phyloP scores from a whole-genome alignment of 192 early-diverging fungal genomes.

The Allomyces macrogynus region DNA sequence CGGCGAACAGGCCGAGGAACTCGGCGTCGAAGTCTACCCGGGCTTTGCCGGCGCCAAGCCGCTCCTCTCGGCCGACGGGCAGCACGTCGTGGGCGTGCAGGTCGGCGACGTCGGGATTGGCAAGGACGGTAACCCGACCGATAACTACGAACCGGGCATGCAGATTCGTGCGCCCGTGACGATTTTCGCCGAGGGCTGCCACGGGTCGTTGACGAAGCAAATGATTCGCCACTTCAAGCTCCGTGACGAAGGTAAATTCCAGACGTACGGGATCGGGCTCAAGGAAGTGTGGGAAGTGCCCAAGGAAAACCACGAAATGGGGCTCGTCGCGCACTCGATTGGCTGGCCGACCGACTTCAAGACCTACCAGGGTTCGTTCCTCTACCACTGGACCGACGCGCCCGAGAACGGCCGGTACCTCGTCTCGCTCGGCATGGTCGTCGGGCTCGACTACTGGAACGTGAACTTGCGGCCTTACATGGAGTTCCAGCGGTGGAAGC shows the following conservation, averaged over 20 bases:
- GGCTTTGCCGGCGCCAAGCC: constrained; percentile 78
- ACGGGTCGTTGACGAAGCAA: constrained; percentile 83
- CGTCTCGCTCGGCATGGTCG: constrained; percentile 68
- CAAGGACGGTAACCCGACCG: constrained; percentile 70
- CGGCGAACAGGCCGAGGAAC: constrained; percentile 87
- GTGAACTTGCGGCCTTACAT: constrained; percentile 87
- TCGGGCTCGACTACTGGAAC: constrained; percentile 88
- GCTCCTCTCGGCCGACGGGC: constrained; percentile 25
- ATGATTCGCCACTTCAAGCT: constrained; percentile 72
- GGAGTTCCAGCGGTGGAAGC: constrained; percentile 93
- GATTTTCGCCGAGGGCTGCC: constrained; percentile 94
- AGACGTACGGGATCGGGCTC: constrained; percentile 88
- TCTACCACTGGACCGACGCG: constrained; percentile 46
- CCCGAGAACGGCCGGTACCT: constrained; percentile 55
- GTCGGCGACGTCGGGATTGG: constrained; percentile 89
- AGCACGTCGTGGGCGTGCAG: constrained; percentile 69
- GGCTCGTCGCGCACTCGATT: constrained; percentile 63
- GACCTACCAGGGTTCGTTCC: constrained; percentile 86
- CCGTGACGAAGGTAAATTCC: constrained; percentile 61
- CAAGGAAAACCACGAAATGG: constrained; percentile 60
- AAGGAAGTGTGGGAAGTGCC: constrained; percentile 98
- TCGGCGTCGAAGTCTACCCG: constrained; percentile 85
- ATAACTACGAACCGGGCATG: constrained; percentile 84
- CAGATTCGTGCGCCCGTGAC: constrained; percentile 84
- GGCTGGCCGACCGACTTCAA: constrained; percentile 80